Base-by-base conservation (phyloP, 768 basidiomycete genomes). In the Termitomyces sp. region DNA sequence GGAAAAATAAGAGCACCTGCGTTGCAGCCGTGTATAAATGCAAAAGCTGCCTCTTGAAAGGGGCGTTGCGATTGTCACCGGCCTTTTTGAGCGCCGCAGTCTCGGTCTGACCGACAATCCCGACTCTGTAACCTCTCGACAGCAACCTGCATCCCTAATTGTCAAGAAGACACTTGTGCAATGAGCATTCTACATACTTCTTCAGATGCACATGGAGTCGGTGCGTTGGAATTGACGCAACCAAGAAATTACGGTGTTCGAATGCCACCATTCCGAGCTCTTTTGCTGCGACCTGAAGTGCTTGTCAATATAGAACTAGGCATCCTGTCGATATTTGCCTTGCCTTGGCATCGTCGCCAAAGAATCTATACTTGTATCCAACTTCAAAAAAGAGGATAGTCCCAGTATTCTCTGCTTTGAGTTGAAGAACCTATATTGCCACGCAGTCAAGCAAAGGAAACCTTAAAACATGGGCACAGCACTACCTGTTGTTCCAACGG, bases 11-110 rank as follows among this genome's bases (percentile, higher is more conserved):
- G 49, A 43, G 43, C 28, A 76, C 91, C 63, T 68, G 94, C 92
- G 93, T 96, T 32, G 91, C 83, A 30, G 91, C 84, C 28, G 95
- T 96, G 62, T 90, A 96, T 38, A 96, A 70, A 62, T 88, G 81
- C 0, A 87, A 87, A 10, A 98, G 66, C 66, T 84, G 78, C 40
- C 93, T 80, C 24, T 84, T 82, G 64, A 95, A 96, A 0, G 85
- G 81, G 0, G 79, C 77, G 62, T 86, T 88, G 53, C 84, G 80
- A 59, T 85, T 93, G 58, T 90, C 87, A 49, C 90, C 76, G 2
- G 77, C 84, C 72, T 90, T 93, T 74, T 95, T 95, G 50, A 95
- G 77, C 0, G 93, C 93, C 18, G 93, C 90, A 0, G 94, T 94
- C 71, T 95, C 93, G 0, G 79, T 81, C 67, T 95, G 94, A 24